A percentile compares a stretch with the other conserved stretches of the same genome.
Conservation (phyloP, 768 basidiomycete species). For the Suillus tomentosus region DNA sequence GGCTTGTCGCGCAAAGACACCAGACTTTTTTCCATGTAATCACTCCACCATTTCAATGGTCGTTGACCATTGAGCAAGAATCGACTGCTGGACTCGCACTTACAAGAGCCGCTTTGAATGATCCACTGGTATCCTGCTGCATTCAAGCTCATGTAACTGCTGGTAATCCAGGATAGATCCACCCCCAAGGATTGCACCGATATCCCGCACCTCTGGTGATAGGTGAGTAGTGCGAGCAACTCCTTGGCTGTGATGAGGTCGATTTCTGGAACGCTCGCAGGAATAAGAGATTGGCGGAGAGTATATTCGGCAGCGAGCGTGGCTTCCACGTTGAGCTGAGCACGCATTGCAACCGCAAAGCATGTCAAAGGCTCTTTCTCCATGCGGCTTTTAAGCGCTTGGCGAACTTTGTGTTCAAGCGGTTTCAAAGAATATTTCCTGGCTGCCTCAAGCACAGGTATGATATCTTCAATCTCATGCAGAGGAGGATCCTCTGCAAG, state of each 20-base stretch:
- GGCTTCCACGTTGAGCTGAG: constrained; percentile 21
- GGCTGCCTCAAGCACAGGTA: constrained; percentile 8
- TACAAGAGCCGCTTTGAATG: background rate
- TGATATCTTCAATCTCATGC: constrained; percentile 6
- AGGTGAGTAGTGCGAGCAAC: constrained; percentile 19
- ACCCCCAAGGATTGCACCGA: constrained; percentile 6
- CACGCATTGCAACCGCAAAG: constrained; percentile 31
- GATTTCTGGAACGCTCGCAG: constrained; percentile 23
- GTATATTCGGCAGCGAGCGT: constrained; percentile 26
- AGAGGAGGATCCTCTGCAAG: constrained; percentile 13
- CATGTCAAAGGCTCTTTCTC: constrained; percentile 24
- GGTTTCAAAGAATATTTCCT: constrained; percentile 12
- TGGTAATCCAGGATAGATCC: constrained; percentile 14
- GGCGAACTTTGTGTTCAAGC: constrained; percentile 16
- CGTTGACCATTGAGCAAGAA: constrained; percentile 1
- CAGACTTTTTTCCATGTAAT: constrained; percentile 12
- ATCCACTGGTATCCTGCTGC: constrained; percentile 8
- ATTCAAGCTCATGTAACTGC: background rate
- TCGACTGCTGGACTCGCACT: background rate
- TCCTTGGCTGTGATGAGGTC: constrained; percentile 24
- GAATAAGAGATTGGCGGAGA: constrained; percentile 23
- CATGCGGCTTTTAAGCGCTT: constrained; percentile 18
- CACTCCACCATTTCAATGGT: constrained; percentile 13
- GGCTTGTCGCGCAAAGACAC: constrained; percentile 11
- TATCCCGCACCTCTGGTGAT: constrained; percentile 14